Conservation (phyloP, 2,329 filamentous ascomycete genomes). For the Sclerotinia minor region DNA sequence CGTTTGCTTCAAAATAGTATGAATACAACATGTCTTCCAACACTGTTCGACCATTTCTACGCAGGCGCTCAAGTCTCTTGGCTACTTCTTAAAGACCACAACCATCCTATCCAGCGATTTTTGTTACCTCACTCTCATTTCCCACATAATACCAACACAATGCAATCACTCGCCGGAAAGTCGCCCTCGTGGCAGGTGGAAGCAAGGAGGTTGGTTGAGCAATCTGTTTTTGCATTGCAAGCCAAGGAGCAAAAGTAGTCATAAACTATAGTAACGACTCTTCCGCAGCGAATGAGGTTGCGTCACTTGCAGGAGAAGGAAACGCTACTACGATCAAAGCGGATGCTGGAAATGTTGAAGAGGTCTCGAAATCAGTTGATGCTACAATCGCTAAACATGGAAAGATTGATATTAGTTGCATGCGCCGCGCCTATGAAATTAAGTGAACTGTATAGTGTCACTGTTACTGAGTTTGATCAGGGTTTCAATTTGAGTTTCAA, state of each 20-base stretch:
- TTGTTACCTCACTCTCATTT: background rate
- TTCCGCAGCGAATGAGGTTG: constrained; percentile 50
- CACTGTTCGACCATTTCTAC: background rate
- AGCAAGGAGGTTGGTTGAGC: constrained; percentile 62
- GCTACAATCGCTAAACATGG: constrained; percentile 52
- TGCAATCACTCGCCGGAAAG: constrained; percentile 35
- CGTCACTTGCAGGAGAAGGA: constrained; percentile 50
- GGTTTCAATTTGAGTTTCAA: constrained; percentile 57
- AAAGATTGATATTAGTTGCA: constrained; percentile 60
- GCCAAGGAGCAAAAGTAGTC: constrained; percentile 57
- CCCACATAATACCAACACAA: constrained; percentile 22
- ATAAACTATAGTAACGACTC: constrained; percentile 57
- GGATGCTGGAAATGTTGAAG: constrained; percentile 50
- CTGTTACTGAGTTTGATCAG: constrained; percentile 53
- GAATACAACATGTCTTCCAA: background rate
- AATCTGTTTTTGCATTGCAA: constrained; percentile 57
- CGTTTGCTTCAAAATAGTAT: background rate
- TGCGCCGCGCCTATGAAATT: constrained; percentile 56
- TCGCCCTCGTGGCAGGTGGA: constrained; percentile 44
- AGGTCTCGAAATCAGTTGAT: constrained; percentile 52
- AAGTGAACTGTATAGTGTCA: constrained; percentile 51
- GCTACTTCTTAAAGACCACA: background rate
- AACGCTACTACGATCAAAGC: constrained; percentile 57
- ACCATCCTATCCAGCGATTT: background rate
- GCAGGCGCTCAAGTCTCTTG: background rate